A percentile compares a stretch with the other conserved stretches of the same genome.
Conservation (phyloP, 768 basidiomycete genomes). For the Russula earlei region DNA sequence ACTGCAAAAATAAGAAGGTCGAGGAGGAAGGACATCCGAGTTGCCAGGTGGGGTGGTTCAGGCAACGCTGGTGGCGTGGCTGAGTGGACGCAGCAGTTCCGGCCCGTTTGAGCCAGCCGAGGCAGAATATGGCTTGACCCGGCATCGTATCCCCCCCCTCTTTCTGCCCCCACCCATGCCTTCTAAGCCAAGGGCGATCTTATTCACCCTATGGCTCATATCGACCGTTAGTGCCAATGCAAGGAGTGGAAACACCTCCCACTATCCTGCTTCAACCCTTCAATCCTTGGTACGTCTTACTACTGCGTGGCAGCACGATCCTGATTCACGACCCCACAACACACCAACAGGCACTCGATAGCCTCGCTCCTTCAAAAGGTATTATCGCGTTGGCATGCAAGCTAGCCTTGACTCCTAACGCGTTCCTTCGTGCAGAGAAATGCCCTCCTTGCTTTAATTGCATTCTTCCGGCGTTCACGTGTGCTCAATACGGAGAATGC, state of each 20-base stretch:
- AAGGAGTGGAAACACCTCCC: slow-evolving; percentile 2
- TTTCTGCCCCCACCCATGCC: background rate
- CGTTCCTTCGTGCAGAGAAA: slow-evolving; percentile 24
- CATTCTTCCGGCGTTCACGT: slow-evolving; percentile 80
- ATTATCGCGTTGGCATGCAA: background rate
- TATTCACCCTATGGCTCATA: slow-evolving; percentile 2
- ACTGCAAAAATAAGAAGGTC: slow-evolving; percentile 44
- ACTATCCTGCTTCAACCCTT: background rate
- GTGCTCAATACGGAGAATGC: slow-evolving; percentile 88
- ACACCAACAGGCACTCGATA: background rate
- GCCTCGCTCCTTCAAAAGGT: slow-evolving; percentile 9
- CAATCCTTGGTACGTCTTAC: background rate
- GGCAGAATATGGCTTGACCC: background rate
- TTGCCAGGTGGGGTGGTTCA: no score
- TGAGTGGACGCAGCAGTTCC: background rate
- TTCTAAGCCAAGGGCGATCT: background rate
- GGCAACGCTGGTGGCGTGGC: background rate
- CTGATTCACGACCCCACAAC: background rate
- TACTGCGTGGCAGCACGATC: background rate
- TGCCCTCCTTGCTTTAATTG: slow-evolving; percentile 96
- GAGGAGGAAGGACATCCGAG: slow-evolving; percentile 33
- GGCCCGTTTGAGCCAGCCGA: no score
- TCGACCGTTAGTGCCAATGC: background rate
- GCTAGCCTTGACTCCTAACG: background rate
- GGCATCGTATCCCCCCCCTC: background rate